Evolutionary conservation across 257 asterid species (phyloP).

Genomic region (Osmanthus fragrans): DNA sequence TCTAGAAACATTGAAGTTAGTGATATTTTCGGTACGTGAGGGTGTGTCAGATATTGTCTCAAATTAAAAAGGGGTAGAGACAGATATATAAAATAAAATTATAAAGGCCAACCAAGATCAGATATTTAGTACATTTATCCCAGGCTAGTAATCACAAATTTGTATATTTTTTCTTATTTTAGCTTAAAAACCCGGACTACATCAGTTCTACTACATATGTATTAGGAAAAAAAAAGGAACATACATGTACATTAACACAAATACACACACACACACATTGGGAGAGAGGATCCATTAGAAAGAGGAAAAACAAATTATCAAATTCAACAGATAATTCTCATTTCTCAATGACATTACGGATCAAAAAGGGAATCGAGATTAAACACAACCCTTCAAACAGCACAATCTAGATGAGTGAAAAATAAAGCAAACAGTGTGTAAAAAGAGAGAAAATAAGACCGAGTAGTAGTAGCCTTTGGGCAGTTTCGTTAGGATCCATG

Average conservation of each 20-base stretch:
- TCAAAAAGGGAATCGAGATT: constrained; percentile 44
- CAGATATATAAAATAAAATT: background rate
- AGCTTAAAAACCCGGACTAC: background rate
- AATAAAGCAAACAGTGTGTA: background rate
- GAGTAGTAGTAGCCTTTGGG: constrained; percentile 79
- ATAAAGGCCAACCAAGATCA: background rate
- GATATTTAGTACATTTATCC: background rate
- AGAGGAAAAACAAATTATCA: background rate
- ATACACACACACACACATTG: constrained; percentile 5
- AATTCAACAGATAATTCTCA: background rate
- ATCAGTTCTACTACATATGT: constrained; percentile 7
- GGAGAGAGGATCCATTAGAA: background rate
- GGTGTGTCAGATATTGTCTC: no score
- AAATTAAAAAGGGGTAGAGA: background rate
- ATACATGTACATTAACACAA: background rate
- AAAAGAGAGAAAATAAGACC: constrained; percentile 40
- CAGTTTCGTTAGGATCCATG: constrained; percentile 97
- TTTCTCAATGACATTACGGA: constrained; percentile 23
- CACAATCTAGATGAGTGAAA: background rate
- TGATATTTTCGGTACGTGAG: no score
- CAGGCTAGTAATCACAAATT: background rate
- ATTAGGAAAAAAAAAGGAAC: constrained; percentile 4
- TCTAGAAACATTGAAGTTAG: no score
- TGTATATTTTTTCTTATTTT: background rate
- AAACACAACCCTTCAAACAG: constrained; percentile 5